phyloP scores from a whole-genome alignment of 169 alveolate species.

The Babesia divergens region DNA sequence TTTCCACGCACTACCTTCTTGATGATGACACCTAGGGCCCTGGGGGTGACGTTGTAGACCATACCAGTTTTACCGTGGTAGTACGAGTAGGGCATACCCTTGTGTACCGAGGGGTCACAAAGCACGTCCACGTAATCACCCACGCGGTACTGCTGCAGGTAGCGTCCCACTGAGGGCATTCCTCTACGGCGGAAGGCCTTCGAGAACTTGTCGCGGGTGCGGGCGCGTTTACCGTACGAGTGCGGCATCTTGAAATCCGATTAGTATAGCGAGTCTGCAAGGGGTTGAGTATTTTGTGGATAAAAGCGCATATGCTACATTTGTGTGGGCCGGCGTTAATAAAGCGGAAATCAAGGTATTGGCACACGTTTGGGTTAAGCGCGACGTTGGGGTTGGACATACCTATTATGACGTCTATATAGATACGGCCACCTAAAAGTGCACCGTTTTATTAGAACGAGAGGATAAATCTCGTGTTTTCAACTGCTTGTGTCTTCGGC shows the following conservation, averaged over 20 bases:
- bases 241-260: slow-evolving; percentile 65
- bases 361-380: not conserved
- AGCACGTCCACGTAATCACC: slow-evolving; percentile 97
- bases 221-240: slow-evolving; percentile 96
- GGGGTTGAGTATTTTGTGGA: not conserved
- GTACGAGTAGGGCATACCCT: slow-evolving; percentile 97
- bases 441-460: no score
- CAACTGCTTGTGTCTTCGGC: no score
- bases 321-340: no score
- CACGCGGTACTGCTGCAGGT: slow-evolving; percentile 87
- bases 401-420: not conserved
- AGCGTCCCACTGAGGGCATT: slow-evolving; percentile 90
- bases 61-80: slow-evolving; percentile 99
- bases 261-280: slow-evolving; percentile 3
- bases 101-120: slow-evolving; percentile 95
- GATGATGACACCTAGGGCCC: slow-evolving; percentile 95
- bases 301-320: no score
- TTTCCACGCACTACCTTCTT: slow-evolving; percentile 96
- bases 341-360: no score
- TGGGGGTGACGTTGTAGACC: slow-evolving; percentile 94
- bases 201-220: slow-evolving; percentile 97
- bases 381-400: not conserved
- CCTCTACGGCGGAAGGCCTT: slow-evolving; percentile 95
- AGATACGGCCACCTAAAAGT: not conserved
- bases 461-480: no score